Conservation (phyloP, 1,284 basidiomycete species). For the Cryptococcus hybrid region DNA sequence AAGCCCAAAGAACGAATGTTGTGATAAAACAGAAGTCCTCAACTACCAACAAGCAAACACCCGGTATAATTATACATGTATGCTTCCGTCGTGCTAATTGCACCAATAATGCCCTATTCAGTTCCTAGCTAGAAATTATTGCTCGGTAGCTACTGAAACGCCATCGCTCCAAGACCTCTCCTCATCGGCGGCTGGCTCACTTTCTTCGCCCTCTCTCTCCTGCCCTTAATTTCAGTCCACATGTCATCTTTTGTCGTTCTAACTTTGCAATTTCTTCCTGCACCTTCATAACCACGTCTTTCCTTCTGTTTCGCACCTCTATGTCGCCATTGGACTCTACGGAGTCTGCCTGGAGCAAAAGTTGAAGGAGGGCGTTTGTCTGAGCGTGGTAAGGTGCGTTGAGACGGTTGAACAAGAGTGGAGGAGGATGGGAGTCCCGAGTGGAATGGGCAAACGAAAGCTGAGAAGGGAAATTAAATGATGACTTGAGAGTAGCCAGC, state of each 20-base stretch:
- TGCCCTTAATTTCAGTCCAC: slow-evolving; percentile 36
- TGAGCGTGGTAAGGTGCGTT: slow-evolving; percentile 62
- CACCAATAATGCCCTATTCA: background rate
- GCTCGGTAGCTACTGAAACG: slow-evolving; percentile 1
- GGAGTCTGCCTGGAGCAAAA: slow-evolving; percentile 64
- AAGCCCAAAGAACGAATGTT: background rate
- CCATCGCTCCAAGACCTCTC: slow-evolving; percentile 11
- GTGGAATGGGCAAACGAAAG: slow-evolving; percentile 33
- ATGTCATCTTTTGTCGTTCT: slow-evolving; percentile 83
- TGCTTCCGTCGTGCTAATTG: background rate
- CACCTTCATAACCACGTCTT: slow-evolving; percentile 83
- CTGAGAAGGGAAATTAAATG: slow-evolving; percentile 36
- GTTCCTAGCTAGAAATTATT: background rate
- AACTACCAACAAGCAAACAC: background rate
- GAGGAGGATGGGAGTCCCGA: slow-evolving; percentile 7
- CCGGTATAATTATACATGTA: slow-evolving; percentile 3
- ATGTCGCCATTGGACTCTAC: slow-evolving; percentile 64
- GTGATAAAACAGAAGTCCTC: background rate
- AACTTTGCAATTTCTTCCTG: slow-evolving; percentile 77
- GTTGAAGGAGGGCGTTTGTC: slow-evolving; percentile 60
- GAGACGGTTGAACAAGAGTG: slow-evolving; percentile 51
- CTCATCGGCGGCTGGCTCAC: background rate
- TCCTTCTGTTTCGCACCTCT: slow-evolving; percentile 59
- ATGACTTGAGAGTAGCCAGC: slow-evolving; percentile 20
- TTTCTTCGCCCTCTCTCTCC: slow-evolving; percentile 6